These are phyloP conservation scores for Xylaria sp. DNA, from an alignment of 2,329 filamentous ascomycete species.

Conservation along the genomic window DNA sequence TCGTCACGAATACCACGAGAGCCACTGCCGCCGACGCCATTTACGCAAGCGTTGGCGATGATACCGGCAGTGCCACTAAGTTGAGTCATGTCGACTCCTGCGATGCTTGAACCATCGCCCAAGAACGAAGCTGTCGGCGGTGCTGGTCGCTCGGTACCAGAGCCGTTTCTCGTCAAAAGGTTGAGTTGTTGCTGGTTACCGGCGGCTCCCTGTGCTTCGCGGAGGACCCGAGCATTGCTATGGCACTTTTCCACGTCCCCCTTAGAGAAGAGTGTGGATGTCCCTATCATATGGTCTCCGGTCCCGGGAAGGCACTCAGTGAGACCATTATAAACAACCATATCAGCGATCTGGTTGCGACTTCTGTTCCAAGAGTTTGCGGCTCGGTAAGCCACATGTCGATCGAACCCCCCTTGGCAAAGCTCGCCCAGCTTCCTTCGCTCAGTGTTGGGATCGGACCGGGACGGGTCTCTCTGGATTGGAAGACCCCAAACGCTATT, in stretches of 20 bases:
- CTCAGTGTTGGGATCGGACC: background rate
- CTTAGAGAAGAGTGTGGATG: constrained; percentile 18
- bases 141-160: background rate
- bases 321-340: constrained; percentile 27
- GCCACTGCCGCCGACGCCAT: background rate
- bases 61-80: constrained; percentile 33
- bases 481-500: constrained; percentile 30
- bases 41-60: constrained; percentile 19
- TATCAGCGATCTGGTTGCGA: background rate
- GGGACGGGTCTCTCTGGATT: constrained; percentile 3
- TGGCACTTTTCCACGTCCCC: constrained; percentile 26
- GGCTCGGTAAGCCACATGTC: constrained; percentile 25
- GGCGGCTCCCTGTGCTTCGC: constrained; percentile 17
- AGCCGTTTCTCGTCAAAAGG: background rate
- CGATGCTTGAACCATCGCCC: constrained; percentile 20
- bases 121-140: constrained; percentile 12
- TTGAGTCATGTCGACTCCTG: constrained; percentile 33
- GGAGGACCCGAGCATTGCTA: constrained; percentile 4
- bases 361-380: constrained; percentile 11
- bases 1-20: background rate
- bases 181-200: constrained; percentile 17
- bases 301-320: constrained; percentile 22
- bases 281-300: constrained; percentile 20
- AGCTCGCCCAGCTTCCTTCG: constrained; percentile 23
- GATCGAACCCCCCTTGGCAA: constrained; percentile 28